Base-by-base conservation (phyloP, 1,139 yeast genomes). In the Barnettozyma hawaiiensis region DNA sequence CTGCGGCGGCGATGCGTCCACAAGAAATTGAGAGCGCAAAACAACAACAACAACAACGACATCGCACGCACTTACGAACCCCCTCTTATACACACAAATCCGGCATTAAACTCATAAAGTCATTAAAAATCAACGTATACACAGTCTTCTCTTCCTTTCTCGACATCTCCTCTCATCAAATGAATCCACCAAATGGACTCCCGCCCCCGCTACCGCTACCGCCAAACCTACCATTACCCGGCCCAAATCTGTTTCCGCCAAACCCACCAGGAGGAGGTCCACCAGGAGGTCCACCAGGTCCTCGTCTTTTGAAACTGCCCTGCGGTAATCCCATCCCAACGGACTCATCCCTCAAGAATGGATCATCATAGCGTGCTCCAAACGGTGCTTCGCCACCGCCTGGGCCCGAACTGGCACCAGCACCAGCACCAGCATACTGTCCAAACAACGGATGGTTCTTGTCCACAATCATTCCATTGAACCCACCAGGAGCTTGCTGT, bases 361-460 rank as follows among this genome's bases (percentile, higher is more conserved):
- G 84, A 47, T 76, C 80, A 52, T 75, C 81, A 47, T 62, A 75
- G 35, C 81, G 59, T 4, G 81, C 76, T 1, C 81, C 80, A 1
- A 70, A 69, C 10, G 77, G 76, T 4, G 66, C 40, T 19, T 35
- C 39, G 15, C 23, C 72, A 10, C 54, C 59, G 16, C 61, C 60
- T 11, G 62, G 61, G 8, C 33, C 44, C 19, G 14, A 26, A 26
- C 35, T 15, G 14, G 16, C 39, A 12, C 35, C 19, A 18, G 16
- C 39, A 12, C 35, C 28, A 29, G 15, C 22, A 5, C 39, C 35
- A 7, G 29, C 34, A 11, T 39, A 27, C 8, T 41, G 29, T 14
- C 41, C 47, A 50, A 76, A 76, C 9, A 77, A 47, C 1, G 81
- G 81, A 53, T 76, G 81, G 35, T 69, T 58, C 5, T 65, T 53